A percentile compares a stretch with the other conserved stretches of the same genome.
phyloP scores from a whole-genome alignment of 1,139 yeast genomes.

The Suhomyces maxii region DNA sequence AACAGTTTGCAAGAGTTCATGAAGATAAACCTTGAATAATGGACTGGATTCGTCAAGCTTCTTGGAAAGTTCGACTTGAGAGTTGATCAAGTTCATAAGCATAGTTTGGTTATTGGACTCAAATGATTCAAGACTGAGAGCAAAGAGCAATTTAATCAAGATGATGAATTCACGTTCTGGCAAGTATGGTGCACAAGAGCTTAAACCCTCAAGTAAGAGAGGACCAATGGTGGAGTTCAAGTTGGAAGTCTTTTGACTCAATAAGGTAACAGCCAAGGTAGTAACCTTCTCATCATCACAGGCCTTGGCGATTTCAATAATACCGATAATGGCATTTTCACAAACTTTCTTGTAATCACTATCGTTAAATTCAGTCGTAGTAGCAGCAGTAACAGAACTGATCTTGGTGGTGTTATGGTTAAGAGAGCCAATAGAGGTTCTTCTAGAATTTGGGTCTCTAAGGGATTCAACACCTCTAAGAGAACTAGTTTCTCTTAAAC shows the following conservation, averaged over 20 bases:
- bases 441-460: conserved; percentile 18
- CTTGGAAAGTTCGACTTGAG: conserved; percentile 56
- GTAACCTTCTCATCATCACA: conserved; percentile 76
- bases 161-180: conserved; percentile 61
- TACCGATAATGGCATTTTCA: conserved; percentile 67
- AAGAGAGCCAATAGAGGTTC: conserved; percentile 20
- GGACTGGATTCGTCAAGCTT: conserved; percentile 42
- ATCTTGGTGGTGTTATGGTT: conserved; percentile 7
- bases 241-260: conserved; percentile 65
- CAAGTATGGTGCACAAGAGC: conserved; percentile 57
- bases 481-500: conserved; percentile 17
- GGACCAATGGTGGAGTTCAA: conserved; percentile 33
- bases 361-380: conserved; percentile 25
- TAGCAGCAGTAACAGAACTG: conserved; percentile 10
- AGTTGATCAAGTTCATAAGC: conserved; percentile 40
- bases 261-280: conserved; percentile 77
- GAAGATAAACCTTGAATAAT: conserved; percentile 58
- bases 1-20: conserved; percentile 65
- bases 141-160: conserved; percentile 50
- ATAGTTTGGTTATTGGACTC: conserved; percentile 33
- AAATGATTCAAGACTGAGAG: conserved; percentile 34
- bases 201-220: conserved; percentile 55
- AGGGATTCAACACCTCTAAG: conserved; percentile 7
- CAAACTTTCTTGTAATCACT: conserved; percentile 39
- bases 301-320: conserved; percentile 66